phyloP scores from a whole-genome alignment of 805 yeast genomes.

The Candida chilensis region DNA sequence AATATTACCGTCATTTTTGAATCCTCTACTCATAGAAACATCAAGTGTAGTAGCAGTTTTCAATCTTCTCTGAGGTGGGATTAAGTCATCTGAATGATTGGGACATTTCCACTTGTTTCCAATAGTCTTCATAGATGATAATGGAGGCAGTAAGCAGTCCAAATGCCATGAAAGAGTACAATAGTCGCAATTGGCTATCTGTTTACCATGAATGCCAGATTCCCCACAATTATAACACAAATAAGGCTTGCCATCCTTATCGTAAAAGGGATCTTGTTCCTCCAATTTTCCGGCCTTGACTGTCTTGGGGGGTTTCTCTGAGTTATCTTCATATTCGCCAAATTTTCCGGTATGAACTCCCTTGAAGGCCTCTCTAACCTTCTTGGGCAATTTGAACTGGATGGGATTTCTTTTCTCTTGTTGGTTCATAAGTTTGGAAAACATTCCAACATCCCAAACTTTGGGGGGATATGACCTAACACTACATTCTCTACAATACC shows the following conservation, averaged over 20 bases:
- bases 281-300: conserved; percentile 33
- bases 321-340: conserved; percentile 69
- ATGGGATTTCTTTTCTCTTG: conserved; percentile 54
- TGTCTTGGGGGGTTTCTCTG: conserved; percentile 38
- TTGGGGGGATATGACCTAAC: conserved; percentile 24
- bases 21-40: conserved; percentile 44
- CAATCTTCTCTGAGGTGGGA: conserved; percentile 36
- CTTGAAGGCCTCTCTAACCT: conserved; percentile 61
- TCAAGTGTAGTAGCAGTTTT: conserved; percentile 45
- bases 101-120: conserved; percentile 91
- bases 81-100: conserved; percentile 54
- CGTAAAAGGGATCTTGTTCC: conserved; percentile 56
- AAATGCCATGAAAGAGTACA: conserved; percentile 82
- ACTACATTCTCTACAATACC: conserved; percentile 80
- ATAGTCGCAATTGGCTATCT: conserved; percentile 70
- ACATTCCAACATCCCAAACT: conserved; percentile 31
- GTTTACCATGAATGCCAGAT: conserved; percentile 51
- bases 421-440: conserved; percentile 48
- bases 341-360: conserved; percentile 57
- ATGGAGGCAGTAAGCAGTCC: conserved; percentile 76
- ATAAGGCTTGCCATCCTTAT: conserved; percentile 58
- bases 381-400: conserved; percentile 59
- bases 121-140: conserved; percentile 60
- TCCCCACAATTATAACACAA: conserved; percentile 71
- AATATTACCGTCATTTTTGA: conserved; percentile 45